Evolutionary conservation across 371 early-diverging fungal species (phyloP).

Genomic region (Mortierella polycephala): DNA sequence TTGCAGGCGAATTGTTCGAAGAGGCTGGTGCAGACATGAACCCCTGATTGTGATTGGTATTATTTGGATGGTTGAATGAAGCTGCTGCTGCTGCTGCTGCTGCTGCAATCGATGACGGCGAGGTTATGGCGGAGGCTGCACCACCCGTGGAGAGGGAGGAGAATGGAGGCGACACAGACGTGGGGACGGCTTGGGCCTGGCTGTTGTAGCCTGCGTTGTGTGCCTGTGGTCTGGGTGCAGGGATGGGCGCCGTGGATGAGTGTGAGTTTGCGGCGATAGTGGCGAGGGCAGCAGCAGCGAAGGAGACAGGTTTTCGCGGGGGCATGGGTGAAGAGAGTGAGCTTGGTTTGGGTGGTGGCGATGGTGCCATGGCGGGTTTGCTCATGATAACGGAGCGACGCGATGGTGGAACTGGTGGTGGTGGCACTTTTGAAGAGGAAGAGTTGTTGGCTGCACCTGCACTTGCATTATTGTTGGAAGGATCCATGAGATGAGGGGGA

Average conservation of each 20-base stretch:
- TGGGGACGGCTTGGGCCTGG: constrained; percentile 1
- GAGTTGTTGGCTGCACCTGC: background rate
- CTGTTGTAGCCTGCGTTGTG: background rate
- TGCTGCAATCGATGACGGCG: constrained; percentile 12
- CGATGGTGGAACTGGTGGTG: constrained; percentile 34
- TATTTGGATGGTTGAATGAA: background rate
- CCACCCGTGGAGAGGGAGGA: background rate
- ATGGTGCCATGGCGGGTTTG: constrained; percentile 19
- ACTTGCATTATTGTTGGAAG: background rate
- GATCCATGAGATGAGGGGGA: background rate
- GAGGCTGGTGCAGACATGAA: constrained; percentile 16
- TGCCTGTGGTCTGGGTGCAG: constrained; percentile 22
- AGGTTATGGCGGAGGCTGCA: constrained; percentile 12
- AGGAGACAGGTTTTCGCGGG: constrained; percentile 33
- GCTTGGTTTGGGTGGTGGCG: constrained; percentile 48
- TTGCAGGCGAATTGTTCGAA: constrained; percentile 22
- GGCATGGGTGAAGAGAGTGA: constrained; percentile 35
- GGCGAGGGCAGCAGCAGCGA: constrained; percentile 32
- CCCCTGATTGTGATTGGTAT: constrained; percentile 6
- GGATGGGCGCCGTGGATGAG: constrained; percentile 27
- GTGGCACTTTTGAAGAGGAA: background rate
- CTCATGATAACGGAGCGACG: constrained; percentile 31
- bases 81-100: constrained; percentile 3
- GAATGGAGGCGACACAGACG: constrained; percentile 19
- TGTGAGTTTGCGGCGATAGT: constrained; percentile 22